A percentile compares a stretch with the other conserved stretches of the same genome.
These are phyloP conservation scores for Maudiozyma saulgeensis DNA, from an alignment of 805 yeast species.

Conservation along the genomic window DNA sequence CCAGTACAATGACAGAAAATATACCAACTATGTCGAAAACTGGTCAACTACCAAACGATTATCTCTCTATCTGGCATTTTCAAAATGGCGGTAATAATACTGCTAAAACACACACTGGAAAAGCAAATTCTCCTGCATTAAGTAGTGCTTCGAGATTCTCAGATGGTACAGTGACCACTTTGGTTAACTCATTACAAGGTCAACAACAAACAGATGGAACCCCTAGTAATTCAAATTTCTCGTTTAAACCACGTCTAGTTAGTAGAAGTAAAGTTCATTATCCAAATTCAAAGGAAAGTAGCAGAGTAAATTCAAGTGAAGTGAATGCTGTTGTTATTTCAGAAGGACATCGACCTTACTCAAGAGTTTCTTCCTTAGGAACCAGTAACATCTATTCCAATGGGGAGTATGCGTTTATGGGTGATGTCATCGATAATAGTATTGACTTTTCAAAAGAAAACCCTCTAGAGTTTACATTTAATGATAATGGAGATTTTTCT, in stretches of 20 bases:
- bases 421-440: background rate
- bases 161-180: constrained; percentile 13
- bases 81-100: constrained; percentile 10
- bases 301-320: background rate
- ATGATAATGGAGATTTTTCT: background rate
- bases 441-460: background rate
- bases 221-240: constrained; percentile 8
- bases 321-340: background rate
- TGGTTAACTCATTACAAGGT: constrained; percentile 5
- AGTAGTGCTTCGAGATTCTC: constrained; percentile 10
- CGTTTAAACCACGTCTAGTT: constrained; percentile 19
- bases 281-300: constrained; percentile 1
- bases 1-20: background rate
- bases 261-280: constrained; percentile 9
- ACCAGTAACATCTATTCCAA: background rate
- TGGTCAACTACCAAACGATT: constrained; percentile 12
- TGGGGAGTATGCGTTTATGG: background rate
- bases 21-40: background rate
- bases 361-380: background rate
- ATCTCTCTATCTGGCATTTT: constrained; percentile 26
- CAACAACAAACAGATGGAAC: background rate
- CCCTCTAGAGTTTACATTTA: background rate
- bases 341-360: background rate
- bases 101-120: constrained; percentile 1
- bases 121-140: constrained; percentile 15